phyloP scores from a whole-genome alignment of 805 yeast species.

The Candida ovalis region DNA sequence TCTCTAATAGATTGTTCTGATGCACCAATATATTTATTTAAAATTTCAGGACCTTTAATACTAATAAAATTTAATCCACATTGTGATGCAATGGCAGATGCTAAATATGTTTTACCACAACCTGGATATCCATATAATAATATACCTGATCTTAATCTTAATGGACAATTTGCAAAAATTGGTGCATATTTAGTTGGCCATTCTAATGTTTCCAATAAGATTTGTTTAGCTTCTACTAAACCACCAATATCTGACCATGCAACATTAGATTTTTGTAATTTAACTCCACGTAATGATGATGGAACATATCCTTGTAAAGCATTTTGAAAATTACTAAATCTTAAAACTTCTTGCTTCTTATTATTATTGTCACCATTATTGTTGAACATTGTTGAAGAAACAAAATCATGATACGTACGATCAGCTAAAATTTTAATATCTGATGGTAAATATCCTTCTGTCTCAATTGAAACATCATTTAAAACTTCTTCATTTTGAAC shows the following conservation, averaged over 20 bases:
- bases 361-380: slow-evolving; percentile 1
- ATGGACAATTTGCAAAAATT: slow-evolving; percentile 83
- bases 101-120: slow-evolving; percentile 91
- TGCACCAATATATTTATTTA: slow-evolving; percentile 95
- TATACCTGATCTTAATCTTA: slow-evolving; percentile 85
- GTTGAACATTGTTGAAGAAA: slow-evolving; percentile 12
- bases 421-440: slow-evolving; percentile 73
- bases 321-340: slow-evolving; percentile 40
- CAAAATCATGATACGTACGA: slow-evolving; percentile 54
- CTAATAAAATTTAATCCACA: slow-evolving; percentile 92
- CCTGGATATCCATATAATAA: slow-evolving; percentile 95
- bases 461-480: slow-evolving; percentile 57
- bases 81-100: slow-evolving; percentile 90
- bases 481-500: slow-evolving; percentile 40
- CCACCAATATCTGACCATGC: slow-evolving; percentile 94
- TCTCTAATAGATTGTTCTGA: slow-evolving; percentile 94
- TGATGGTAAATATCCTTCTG: slow-evolving; percentile 87
- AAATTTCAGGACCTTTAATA: slow-evolving; percentile 92
- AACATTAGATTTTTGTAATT: slow-evolving; percentile 69
- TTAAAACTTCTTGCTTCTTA: slow-evolving; percentile 1
- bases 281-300: slow-evolving; percentile 79
- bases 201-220: slow-evolving; percentile 82
- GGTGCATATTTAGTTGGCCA: slow-evolving; percentile 98
- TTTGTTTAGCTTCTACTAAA: slow-evolving; percentile 64
- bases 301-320: slow-evolving; percentile 75